Percentiles rank a stretch among this genome's conserved stretches.
Evolutionary conservation across 495 filamentous ascomycete genomes (phyloP).

Genomic region (Daldinia concentrica): DNA sequence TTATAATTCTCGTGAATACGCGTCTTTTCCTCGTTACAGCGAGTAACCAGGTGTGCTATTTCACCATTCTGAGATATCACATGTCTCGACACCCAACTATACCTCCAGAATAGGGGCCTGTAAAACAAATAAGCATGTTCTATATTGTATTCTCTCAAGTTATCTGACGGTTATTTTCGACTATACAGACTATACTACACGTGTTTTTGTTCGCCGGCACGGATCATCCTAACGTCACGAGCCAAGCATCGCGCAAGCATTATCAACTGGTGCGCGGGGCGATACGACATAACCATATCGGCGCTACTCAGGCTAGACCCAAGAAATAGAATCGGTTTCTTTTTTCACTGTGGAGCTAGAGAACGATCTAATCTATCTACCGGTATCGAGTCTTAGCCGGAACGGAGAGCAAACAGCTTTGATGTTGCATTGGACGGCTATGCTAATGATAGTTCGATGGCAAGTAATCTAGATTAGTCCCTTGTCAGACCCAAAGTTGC

Average conservation of each 20-base stretch:
- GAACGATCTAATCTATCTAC: background rate
- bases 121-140: background rate
- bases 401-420: background rate
- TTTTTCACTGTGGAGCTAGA: background rate
- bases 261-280: background rate
- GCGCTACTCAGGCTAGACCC: background rate
- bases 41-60: background rate
- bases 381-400: background rate
- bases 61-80: background rate
- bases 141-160: background rate
- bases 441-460: background rate
- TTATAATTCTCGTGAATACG: background rate
- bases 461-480: slow-evolving; percentile 11
- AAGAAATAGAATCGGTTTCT: background rate
- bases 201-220: background rate
- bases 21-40: background rate
- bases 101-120: background rate
- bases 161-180: too few species aligned
- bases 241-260: background rate
- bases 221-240: background rate
- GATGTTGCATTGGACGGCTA: slow-evolving; percentile 14
- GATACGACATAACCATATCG: slow-evolving; percentile 1
- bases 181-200: background rate
- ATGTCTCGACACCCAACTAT: background rate
- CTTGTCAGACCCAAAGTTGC: background rate